These are phyloP conservation scores for Borealophlyctis nickersoniae DNA, from an alignment of 192 early-diverging fungal genomes.

Conservation along the genomic window DNA sequence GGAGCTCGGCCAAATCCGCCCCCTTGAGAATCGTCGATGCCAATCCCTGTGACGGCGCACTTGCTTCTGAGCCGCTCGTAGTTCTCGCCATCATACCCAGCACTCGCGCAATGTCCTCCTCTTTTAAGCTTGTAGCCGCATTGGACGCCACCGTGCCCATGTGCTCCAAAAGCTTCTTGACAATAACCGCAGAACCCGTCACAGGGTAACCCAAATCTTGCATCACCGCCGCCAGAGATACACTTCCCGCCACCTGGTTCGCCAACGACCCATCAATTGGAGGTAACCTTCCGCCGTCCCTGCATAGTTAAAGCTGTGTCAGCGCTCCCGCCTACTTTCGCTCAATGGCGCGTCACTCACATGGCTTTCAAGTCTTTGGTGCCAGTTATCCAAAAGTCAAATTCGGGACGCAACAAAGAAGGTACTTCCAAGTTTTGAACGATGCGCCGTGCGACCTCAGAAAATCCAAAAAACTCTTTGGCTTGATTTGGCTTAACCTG, in stretches of 20 bases:
- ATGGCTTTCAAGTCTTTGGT: too few relatives aligned
- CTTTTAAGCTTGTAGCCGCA: constrained; percentile 17
- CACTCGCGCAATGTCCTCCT: constrained; percentile 49
- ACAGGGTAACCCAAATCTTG: constrained; percentile 31
- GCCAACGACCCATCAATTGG: neutral
- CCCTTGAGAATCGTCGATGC: constrained; percentile 28
- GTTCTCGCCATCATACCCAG: constrained; percentile 65
- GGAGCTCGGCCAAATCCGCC: neutral
- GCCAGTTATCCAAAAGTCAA: too few relatives aligned
- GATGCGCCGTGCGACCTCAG: too few relatives aligned
- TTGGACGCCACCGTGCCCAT: constrained; percentile 8
- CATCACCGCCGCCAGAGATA: constrained; percentile 17
- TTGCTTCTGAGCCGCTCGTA: constrained; percentile 36
- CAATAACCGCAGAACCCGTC: constrained; percentile 11
- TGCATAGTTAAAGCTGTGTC: too few relatives aligned
- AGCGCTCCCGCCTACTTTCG: too few relatives aligned
- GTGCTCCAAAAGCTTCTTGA: constrained; percentile 27
- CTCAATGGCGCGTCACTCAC: too few relatives aligned
- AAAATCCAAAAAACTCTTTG: too few relatives aligned
- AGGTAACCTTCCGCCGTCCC: neutral
- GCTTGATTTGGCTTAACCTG: too few relatives aligned
- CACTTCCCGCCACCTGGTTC: neutral
- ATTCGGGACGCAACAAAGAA: too few relatives aligned
- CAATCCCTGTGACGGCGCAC: constrained; percentile 29
- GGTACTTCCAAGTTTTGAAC: too few relatives aligned